Percentiles rank a stretch among this genome's conserved stretches.
Conservation (phyloP, 805 yeast species). For the Sugiyamaella chiloensis region DNA sequence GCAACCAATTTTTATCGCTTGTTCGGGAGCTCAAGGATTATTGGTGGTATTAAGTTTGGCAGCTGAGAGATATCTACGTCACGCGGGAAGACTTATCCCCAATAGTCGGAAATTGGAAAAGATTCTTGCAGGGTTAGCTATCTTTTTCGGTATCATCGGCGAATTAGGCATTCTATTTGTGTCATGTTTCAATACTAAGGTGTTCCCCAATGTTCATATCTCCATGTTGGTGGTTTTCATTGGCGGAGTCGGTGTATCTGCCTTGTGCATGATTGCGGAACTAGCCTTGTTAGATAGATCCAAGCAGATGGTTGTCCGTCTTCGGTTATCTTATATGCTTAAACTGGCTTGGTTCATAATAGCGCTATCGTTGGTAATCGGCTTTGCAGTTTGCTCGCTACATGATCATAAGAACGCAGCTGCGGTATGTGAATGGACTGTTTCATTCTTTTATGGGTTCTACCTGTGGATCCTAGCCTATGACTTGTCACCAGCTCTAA, state of each 20-base stretch:
- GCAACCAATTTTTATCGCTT: constrained; percentile 78
- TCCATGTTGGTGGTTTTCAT: constrained; percentile 74
- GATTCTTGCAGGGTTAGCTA: constrained; percentile 41
- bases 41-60: constrained; percentile 62
- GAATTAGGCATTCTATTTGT: constrained; percentile 73
- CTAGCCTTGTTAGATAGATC: constrained; percentile 46
- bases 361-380: constrained; percentile 66
- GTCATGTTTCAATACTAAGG: constrained; percentile 64
- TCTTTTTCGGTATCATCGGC: constrained; percentile 52
- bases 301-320: constrained; percentile 35
- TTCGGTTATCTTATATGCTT: constrained; percentile 42
- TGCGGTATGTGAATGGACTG: constrained; percentile 78
- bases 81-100: constrained; percentile 53
- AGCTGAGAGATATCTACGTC: constrained; percentile 61
- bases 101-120: constrained; percentile 45
- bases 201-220: constrained; percentile 50
- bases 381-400: constrained; percentile 50
- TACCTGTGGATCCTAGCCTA: constrained; percentile 59
- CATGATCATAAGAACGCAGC: constrained; percentile 43
- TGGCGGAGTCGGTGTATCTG: constrained; percentile 56
- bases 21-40: constrained; percentile 74
- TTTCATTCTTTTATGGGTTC: constrained; percentile 82
- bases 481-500: constrained; percentile 68
- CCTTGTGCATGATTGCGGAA: constrained; percentile 44
- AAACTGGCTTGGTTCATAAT: constrained; percentile 63